Percentiles rank a stretch among this genome's conserved stretches.
Evolutionary conservation across 345 rosid species (phyloP).

Genomic region (Lepidium africanum): DNA sequence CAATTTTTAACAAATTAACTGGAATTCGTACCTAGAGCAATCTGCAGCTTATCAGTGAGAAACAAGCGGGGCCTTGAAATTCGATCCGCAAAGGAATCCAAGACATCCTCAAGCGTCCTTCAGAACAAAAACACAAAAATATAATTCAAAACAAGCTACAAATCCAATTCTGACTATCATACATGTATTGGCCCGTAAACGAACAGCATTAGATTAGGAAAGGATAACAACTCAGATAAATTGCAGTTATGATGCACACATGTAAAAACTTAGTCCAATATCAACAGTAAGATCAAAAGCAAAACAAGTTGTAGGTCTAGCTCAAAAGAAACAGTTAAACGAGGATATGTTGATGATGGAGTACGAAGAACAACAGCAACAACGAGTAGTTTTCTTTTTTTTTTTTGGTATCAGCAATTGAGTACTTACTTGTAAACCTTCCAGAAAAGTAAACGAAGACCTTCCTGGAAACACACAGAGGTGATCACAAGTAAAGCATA

Average conservation of each 20-base stretch:
- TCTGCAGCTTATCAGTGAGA: conserved; percentile 84
- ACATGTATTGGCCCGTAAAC: not conserved
- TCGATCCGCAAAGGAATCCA: conserved; percentile 95
- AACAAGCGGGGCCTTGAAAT: conserved; percentile 77
- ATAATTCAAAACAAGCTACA: not conserved
- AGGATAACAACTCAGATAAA: not conserved
- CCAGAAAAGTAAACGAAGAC: conserved; percentile 87
- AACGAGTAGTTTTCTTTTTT: not conserved
- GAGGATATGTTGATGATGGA: not conserved
- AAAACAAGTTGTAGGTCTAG: not conserved
- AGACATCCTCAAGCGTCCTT: conserved; percentile 78
- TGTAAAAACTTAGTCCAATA: not conserved
- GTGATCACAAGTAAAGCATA: conserved; percentile 66
- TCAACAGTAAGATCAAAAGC: not conserved
- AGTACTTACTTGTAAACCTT: conserved; percentile 62
- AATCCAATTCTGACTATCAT: not conserved
- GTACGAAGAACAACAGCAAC: not conserved
- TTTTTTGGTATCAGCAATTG: no score
- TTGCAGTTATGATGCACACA: not conserved
- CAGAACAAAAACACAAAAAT: conserved; percentile 9
- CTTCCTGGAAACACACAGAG: conserved; percentile 83
- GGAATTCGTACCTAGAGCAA: conserved; percentile 67
- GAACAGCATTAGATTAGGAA: not conserved
- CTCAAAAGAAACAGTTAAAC: not conserved
- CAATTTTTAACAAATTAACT: not conserved